Evolutionary conservation across 768 basidiomycete species (phyloP).

Genomic region (Mycena galopus): DNA sequence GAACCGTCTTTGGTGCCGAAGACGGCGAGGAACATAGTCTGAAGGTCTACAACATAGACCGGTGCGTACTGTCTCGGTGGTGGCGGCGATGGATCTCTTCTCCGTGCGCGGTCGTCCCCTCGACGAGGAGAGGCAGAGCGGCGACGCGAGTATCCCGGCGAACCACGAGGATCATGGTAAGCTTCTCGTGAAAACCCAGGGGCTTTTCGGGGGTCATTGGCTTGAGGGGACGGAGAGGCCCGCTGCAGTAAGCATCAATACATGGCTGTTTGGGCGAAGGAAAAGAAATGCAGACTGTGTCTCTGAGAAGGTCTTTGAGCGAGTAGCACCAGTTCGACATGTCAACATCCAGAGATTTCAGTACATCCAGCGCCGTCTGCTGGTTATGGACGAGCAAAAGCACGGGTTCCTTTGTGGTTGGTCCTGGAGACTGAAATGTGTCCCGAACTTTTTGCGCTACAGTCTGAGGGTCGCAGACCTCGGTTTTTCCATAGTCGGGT

Average conservation of each 20-base stretch:
- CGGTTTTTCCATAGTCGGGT: neutral
- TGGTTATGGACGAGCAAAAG: conserved; percentile 29
- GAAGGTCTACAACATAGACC: conserved; percentile 31
- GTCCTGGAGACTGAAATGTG: neutral
- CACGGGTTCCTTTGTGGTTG: neutral
- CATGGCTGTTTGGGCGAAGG: neutral
- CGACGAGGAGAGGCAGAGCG: conserved; percentile 24
- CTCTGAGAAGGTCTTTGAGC: conserved; percentile 21
- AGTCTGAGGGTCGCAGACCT: neutral
- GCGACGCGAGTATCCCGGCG: neutral
- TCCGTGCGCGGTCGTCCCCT: conserved; percentile 1
- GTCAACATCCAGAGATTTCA: conserved; percentile 5
- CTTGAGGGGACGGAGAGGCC: conserved; percentile 1
- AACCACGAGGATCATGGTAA: conserved; percentile 6
- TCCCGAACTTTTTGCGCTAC: neutral
- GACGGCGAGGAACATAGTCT: conserved; percentile 11
- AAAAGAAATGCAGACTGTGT: neutral
- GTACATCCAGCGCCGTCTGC: neutral
- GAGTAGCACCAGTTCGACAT: neutral
- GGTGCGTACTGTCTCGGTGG: conserved; percentile 22
- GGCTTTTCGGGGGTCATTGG: conserved; percentile 18
- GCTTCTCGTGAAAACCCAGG: neutral
- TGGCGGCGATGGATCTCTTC: conserved; percentile 5
- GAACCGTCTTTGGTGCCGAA: neutral
- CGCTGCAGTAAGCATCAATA: neutral